phyloP scores from a whole-genome alignment of 805 yeast genomes.

The Saturnispora sanitii region DNA sequence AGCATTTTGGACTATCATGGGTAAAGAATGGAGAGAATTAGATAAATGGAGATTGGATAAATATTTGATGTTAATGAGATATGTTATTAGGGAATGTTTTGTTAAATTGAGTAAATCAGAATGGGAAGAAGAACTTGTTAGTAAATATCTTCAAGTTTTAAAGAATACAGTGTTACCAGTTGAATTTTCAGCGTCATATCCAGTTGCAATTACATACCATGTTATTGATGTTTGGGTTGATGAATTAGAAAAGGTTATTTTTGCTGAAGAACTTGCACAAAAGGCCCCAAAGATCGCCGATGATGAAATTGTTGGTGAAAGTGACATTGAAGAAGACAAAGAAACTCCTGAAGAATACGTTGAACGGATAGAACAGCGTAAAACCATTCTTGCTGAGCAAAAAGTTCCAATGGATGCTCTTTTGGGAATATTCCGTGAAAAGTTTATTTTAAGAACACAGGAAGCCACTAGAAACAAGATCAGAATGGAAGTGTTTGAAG shows the following conservation, averaged over 20 bases:
- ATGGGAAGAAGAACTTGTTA: conserved; percentile 46
- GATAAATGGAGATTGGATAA: conserved; percentile 88
- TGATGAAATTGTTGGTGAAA: conserved; percentile 28
- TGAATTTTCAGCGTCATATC: conserved; percentile 36
- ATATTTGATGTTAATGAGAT: conserved; percentile 70
- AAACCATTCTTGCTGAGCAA: conserved; percentile 14
- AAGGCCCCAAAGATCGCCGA: conserved; percentile 39
- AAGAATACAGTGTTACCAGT: conserved; percentile 36
- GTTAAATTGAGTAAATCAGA: conserved; percentile 40
- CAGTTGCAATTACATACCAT: conserved; percentile 77
- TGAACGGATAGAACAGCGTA: conserved; percentile 15
- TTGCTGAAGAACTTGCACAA: conserved; percentile 31
- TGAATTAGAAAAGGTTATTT: conserved; percentile 64
- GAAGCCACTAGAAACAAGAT: conserved; percentile 60
- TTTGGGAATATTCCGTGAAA: conserved; percentile 48
- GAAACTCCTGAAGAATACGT: conserved; percentile 8
- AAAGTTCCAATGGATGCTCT: conserved; percentile 44
- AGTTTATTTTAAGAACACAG: conserved; percentile 39
- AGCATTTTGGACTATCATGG: conserved; percentile 75
- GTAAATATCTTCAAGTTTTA: conserved; percentile 32
- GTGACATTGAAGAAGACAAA: conserved; percentile 26
- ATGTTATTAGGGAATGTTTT: conserved; percentile 58
- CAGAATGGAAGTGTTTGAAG: conserved; percentile 55
- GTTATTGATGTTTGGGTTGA: conserved; percentile 75
- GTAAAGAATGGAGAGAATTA: conserved; percentile 72